A percentile compares a stretch with the other conserved stretches of the same genome.
phyloP scores from a whole-genome alignment of 345 rosid species.

The Lenwebbia sp. region DNA sequence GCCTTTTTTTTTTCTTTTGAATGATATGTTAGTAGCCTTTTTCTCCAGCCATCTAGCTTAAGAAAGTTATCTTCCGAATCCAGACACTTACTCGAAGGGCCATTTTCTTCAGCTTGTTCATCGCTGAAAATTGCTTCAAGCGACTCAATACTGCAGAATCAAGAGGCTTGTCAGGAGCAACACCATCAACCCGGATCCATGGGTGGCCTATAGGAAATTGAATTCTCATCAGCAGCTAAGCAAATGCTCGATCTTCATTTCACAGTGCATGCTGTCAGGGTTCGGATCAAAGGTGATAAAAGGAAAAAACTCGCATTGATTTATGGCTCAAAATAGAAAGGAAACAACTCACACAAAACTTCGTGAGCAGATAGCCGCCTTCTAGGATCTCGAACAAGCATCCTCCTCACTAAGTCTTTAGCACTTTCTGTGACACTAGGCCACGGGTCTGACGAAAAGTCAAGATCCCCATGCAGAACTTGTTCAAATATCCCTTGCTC shows the following conservation, averaged over 20 bases:
- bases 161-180: slow-evolving; percentile 38
- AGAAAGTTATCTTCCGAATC: neutral
- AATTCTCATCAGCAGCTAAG: neutral
- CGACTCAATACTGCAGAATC: slow-evolving; percentile 35
- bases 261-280: neutral
- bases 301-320: neutral
- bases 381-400: slow-evolving; percentile 34
- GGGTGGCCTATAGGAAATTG: slow-evolving; percentile 24
- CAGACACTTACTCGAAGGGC: slow-evolving; percentile 19
- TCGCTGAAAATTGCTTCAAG: slow-evolving; percentile 38
- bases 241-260: neutral
- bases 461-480: slow-evolving; percentile 36
- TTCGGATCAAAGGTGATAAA: neutral
- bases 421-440: slow-evolving; percentile 38
- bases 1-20: neutral
- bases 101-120: slow-evolving; percentile 40
- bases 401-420: slow-evolving; percentile 30
- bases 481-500: slow-evolving; percentile 43
- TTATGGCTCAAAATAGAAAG: neutral
- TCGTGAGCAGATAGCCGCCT: slow-evolving; percentile 32
- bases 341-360: slow-evolving; percentile 24
- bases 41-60: neutral
- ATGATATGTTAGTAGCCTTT: neutral
- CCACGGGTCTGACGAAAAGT: slow-evolving; percentile 38
- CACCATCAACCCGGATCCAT: slow-evolving; percentile 37